These are phyloP conservation scores for Teunomyces stri DNA, from an alignment of 805 yeast genomes.

Conservation along the genomic window DNA sequence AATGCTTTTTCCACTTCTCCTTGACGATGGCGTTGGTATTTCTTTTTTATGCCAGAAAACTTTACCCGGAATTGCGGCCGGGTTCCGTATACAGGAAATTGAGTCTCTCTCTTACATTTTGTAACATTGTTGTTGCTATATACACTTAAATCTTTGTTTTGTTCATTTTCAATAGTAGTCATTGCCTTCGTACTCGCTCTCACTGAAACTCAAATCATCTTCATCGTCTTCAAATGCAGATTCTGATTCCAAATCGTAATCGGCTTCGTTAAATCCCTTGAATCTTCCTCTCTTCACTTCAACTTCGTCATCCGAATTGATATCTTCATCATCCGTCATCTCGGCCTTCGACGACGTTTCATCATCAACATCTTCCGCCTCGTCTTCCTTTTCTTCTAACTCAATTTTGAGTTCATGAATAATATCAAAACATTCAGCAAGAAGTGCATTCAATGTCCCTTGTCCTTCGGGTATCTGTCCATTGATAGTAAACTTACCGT, in stretches of 20 bases:
- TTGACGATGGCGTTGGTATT: slow-evolving; percentile 4
- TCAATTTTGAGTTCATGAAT: slow-evolving; percentile 87
- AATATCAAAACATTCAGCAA: slow-evolving; percentile 93
- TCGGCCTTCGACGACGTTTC: not conserved
- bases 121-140: slow-evolving; percentile 2
- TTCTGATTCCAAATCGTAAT: slow-evolving; percentile 40
- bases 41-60: not conserved
- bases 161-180: slow-evolving; percentile 33
- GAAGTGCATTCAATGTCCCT: slow-evolving; percentile 85
- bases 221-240: slow-evolving; percentile 26
- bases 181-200: slow-evolving; percentile 39
- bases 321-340: slow-evolving; percentile 15
- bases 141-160: not conserved
- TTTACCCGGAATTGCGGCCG: slow-evolving; percentile 1
- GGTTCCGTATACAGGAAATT: not conserved
- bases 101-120: not conserved
- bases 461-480: slow-evolving; percentile 97
- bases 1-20: slow-evolving; percentile 1
- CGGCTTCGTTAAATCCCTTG: slow-evolving; percentile 45
- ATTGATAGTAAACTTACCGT: slow-evolving; percentile 89
- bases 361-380: slow-evolving; percentile 11
- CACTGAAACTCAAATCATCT: slow-evolving; percentile 19
- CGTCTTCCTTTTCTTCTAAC: slow-evolving; percentile 60
- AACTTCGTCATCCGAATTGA: slow-evolving; percentile 42
- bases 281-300: slow-evolving; percentile 43